These are phyloP conservation scores for Tolypocladium capitatum DNA, from an alignment of 2,329 filamentous ascomycete genomes.

Conservation along the genomic window DNA sequence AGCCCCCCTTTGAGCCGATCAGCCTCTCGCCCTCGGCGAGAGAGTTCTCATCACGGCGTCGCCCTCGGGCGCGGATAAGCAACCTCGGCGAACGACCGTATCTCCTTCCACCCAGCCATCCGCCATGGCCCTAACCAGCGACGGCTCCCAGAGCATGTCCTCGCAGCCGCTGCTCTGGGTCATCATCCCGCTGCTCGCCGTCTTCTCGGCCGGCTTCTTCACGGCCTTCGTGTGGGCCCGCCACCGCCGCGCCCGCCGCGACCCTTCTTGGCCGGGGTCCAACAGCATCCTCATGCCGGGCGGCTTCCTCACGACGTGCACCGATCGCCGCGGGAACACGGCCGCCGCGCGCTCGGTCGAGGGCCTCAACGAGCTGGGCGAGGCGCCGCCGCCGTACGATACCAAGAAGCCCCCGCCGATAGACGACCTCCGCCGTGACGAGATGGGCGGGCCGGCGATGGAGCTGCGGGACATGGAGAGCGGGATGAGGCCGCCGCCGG, in stretches of 20 bases:
- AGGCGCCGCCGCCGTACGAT: conserved; percentile 51
- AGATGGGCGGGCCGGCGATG: conserved; percentile 1
- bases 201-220: conserved; percentile 22
- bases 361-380: conserved; percentile 49
- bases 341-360: conserved; percentile 24
- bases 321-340: conserved; percentile 12
- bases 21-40: background rate
- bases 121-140: conserved; percentile 1
- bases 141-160: conserved; percentile 16
- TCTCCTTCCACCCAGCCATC: background rate
- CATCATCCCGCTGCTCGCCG: conserved; percentile 33
- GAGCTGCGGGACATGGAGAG: conserved; percentile 15
- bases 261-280: background rate
- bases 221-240: conserved; percentile 4
- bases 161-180: conserved; percentile 45
- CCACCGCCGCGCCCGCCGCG: background rate
- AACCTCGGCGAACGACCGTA: background rate
- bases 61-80: background rate
- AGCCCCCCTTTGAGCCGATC: background rate
- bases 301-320: conserved; percentile 2
- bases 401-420: conserved; percentile 14
- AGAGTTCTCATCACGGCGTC: background rate
- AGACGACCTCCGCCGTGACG: background rate
- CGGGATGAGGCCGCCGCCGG: conserved; percentile 12
- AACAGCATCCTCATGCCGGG: background rate